Base-by-base conservation (phyloP, 495 filamentous ascomycete species). In the Darksidea phi region DNA sequence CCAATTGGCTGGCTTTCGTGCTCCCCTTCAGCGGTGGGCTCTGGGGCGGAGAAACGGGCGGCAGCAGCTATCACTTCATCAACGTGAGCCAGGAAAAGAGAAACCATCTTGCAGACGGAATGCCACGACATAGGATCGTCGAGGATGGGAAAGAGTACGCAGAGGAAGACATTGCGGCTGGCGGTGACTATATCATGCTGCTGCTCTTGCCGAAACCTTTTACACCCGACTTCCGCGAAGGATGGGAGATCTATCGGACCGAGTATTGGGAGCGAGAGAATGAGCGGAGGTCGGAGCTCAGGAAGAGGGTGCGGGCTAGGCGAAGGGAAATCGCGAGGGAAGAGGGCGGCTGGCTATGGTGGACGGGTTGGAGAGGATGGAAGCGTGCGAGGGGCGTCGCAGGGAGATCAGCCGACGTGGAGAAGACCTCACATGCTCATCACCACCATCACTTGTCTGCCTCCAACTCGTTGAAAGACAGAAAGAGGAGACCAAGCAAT, bases 241-340 rank as follows among this genome's bases (percentile, higher is more conserved):
- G 95, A 60, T 98, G 94, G 94, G 94, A 98, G 67, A 73, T 91
- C 3, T 98, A 93, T 73, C 81, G 95, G 34, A 82, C 86, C 25
- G 91, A 96, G 59, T 98, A 95, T 70, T 98, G 94, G 94, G 94
- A 96, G 65, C 86, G 84, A 60, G 95, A 98, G 73, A 98, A 98
- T 67, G 91, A 94, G 74, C 83, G 90, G 2, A 88, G 94, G 13
- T 81, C 85, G 5, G 72, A 87, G 47, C 75, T 96, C 37, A 82
- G 90, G 43, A 76, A 82, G 48, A 86, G 87, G 67, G 70, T 94
- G 21, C 80, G 82, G 49, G 79, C 83, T 57, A 80, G 81, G 5
- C 83, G 89, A 63, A 80, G 80, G 28, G 83, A 85, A 56, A 69
- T 88, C 25, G 86, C 87, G 6, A 81, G 80, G 63, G 74, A 84